Evolutionary conservation across 495 filamentous ascomycete species (phyloP).

Genomic region (Aspergillus leporis): DNA sequence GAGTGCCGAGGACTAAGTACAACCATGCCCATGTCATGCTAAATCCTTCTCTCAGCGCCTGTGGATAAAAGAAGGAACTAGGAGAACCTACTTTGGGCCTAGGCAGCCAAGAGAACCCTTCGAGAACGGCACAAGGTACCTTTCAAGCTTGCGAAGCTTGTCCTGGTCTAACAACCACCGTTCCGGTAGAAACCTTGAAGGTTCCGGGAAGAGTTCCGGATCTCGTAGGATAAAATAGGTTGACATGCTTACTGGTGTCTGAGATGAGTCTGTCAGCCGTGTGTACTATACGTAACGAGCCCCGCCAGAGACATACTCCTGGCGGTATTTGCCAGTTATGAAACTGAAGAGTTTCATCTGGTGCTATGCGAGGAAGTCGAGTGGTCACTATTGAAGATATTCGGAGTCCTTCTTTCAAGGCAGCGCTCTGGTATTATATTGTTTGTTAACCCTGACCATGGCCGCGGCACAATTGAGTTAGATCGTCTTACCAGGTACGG

Average conservation of each 20-base stretch:
- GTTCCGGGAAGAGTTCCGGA: constrained; percentile 37
- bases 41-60: background rate
- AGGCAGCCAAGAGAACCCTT: constrained; percentile 50
- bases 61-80: background rate
- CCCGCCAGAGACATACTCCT: constrained; percentile 18
- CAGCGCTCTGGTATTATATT: constrained; percentile 37
- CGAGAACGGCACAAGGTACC: constrained; percentile 44
- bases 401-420: constrained; percentile 57
- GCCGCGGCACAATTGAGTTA: background rate
- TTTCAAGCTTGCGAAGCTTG: constrained; percentile 19
- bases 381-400: constrained; percentile 42
- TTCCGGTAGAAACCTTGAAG: constrained; percentile 41
- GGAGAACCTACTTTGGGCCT: constrained; percentile 41
- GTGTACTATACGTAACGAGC: background rate
- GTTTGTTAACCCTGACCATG: background rate
- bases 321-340: constrained; percentile 27
- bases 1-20: constrained; percentile 28
- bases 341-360: constrained; percentile 24
- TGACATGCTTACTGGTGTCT: constrained; percentile 28
- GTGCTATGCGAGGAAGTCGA: constrained; percentile 42
- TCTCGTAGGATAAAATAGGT: constrained; percentile 40
- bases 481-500: constrained; percentile 34
- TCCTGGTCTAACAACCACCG: constrained; percentile 42
- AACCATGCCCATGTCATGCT: constrained; percentile 33
- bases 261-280: background rate